Percentiles rank a stretch among this genome's conserved stretches.
Conservation (phyloP, 2,329 filamentous ascomycete species). For the Aspergillus latus region DNA sequence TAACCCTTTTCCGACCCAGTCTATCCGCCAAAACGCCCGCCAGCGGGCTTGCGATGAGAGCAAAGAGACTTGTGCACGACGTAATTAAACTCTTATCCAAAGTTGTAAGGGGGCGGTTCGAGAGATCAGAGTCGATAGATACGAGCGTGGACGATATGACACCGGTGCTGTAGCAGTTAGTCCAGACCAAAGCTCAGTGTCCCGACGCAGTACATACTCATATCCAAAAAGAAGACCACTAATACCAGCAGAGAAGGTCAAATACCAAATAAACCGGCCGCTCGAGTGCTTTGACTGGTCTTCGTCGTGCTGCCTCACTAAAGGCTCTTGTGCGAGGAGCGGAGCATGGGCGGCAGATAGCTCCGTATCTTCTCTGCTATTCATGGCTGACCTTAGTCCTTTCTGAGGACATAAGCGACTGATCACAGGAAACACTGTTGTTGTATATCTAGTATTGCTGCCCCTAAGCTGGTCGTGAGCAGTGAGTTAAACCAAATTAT, state of each 20-base stretch:
- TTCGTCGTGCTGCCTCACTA: slow-evolving; percentile 13
- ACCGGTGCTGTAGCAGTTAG: slow-evolving; percentile 49
- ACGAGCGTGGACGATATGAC: slow-evolving; percentile 63
- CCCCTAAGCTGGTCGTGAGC: neutral
- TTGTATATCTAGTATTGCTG: neutral
- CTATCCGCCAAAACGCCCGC: slow-evolving; percentile 54
- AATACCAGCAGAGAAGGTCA: slow-evolving; percentile 59
- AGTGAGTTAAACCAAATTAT: neutral
- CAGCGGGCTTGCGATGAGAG: slow-evolving; percentile 56
- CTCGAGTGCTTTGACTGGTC: slow-evolving; percentile 25
- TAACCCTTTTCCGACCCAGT: slow-evolving; percentile 49
- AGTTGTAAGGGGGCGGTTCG: slow-evolving; percentile 50
- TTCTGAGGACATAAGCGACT: slow-evolving; percentile 12
- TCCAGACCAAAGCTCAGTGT: slow-evolving; percentile 11
- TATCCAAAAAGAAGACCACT: slow-evolving; percentile 62
- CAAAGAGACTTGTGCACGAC: slow-evolving; percentile 57
- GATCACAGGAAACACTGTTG: neutral
- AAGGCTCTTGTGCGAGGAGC: slow-evolving; percentile 27
- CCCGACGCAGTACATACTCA: slow-evolving; percentile 45
- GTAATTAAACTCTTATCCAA: slow-evolving; percentile 61
- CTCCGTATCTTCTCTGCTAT: slow-evolving; percentile 24
- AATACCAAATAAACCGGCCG: slow-evolving; percentile 53
- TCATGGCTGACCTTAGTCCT: slow-evolving; percentile 26
- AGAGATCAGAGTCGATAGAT: slow-evolving; percentile 55
- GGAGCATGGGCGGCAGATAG: slow-evolving; percentile 29